Conservation (phyloP, 2,329 filamentous ascomycete species). For the Lasiodiplodia sp. region DNA sequence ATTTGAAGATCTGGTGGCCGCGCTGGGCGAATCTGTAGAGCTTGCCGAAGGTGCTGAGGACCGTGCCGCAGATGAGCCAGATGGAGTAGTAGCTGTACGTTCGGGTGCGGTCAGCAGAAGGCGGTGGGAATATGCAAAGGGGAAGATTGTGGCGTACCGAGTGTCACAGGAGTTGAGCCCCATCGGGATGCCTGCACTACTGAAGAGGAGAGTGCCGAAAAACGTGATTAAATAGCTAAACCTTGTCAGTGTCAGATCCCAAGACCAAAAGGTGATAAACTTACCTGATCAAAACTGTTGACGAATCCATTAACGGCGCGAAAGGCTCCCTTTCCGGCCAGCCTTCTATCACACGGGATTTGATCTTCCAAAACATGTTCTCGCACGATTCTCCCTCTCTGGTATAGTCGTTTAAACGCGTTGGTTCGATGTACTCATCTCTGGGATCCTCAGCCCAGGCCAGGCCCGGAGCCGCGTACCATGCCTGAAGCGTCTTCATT, state of each 20-base stretch:
- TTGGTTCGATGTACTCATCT: not conserved
- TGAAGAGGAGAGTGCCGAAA: not conserved
- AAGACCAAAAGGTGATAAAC: not conserved
- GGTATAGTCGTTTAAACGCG: not conserved
- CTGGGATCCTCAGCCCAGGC: not conserved
- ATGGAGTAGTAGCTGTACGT: not conserved
- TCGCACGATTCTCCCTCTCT: not conserved
- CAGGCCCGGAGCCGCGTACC: not conserved
- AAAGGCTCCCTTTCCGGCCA: not conserved
- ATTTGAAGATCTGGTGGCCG: not conserved
- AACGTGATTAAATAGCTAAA: not conserved
- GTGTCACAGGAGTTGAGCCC: not conserved
- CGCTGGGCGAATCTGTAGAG: not conserved
- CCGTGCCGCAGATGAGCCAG: not conserved
- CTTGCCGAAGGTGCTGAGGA: not conserved
- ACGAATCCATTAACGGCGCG: not conserved
- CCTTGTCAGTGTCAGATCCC: not conserved
- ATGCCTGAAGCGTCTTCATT: not conserved
- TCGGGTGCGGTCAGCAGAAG: not conserved
- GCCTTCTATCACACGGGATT: not conserved
- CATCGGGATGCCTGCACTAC: not conserved
- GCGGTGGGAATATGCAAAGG: not conserved
- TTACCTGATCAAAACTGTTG: not conserved
- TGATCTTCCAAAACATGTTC: not conserved
- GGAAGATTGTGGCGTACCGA: not conserved